A percentile compares a stretch with the other conserved stretches of the same genome.
phyloP scores from a whole-genome alignment of 371 early-diverging fungal genomes.

The Lichtheimia hyalospora region DNA sequence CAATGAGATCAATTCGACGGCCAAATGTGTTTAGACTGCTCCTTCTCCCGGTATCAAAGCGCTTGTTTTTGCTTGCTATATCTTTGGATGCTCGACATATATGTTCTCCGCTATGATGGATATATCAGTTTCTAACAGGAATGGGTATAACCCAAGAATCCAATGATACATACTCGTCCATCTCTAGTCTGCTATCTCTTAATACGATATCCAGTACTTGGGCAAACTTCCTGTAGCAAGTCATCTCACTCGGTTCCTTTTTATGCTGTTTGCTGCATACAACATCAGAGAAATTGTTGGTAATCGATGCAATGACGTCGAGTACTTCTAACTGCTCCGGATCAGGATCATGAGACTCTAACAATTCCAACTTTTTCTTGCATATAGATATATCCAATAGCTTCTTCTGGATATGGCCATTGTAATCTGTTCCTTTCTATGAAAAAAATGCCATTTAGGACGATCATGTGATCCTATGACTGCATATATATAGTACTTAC shows the following conservation, averaged over 20 bases:
- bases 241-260: neutral
- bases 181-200: slow-evolving; percentile 3
- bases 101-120: slow-evolving; percentile 5
- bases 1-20: slow-evolving; percentile 2
- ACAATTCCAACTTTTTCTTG: neutral
- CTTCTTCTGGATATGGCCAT: neutral
- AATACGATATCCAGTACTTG: slow-evolving; percentile 2
- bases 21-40: neutral
- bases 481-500: neutral
- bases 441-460: neutral
- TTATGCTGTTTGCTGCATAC: neutral
- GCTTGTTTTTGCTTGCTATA: slow-evolving; percentile 1
- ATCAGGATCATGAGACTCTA: neutral
- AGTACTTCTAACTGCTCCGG: neutral
- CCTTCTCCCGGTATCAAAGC: neutral
- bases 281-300: slow-evolving; percentile 2
- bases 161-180: slow-evolving; percentile 5
- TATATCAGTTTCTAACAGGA: neutral
- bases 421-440: neutral
- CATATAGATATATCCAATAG: neutral
- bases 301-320: slow-evolving; percentile 1
- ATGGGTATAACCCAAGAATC: neutral
- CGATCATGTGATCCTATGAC: neutral
- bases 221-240: slow-evolving; percentile 5
- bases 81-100: slow-evolving; percentile 5